Percentiles rank a stretch among this genome's conserved stretches.
phyloP scores from a whole-genome alignment of 192 early-diverging fungal species.

The Spizellomyces punctatus region DNA sequence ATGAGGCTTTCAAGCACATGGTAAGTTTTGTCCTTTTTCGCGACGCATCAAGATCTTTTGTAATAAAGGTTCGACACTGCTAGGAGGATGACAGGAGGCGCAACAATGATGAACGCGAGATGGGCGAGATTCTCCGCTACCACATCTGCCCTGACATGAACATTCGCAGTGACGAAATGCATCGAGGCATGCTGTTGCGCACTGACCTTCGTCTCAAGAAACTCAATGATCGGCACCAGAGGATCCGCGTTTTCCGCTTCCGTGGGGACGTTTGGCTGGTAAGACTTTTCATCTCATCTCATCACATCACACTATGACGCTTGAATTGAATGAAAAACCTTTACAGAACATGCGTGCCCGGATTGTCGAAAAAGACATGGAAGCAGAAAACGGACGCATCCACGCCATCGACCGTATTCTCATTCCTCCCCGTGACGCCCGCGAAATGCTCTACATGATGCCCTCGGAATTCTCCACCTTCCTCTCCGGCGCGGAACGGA shows the following conservation, averaged over 20 bases:
- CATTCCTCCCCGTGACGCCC: conserved; percentile 15
- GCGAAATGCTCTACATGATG: conserved; percentile 22
- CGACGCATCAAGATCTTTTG: too few species aligned
- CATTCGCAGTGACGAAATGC: conserved; percentile 17
- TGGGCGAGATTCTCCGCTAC: conserved; percentile 26
- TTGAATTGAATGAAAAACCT: neutral
- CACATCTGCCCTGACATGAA: conserved; percentile 36
- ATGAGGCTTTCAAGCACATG: conserved; percentile 29
- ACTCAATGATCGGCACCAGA: conserved; percentile 37
- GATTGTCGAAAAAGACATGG: conserved; percentile 16
- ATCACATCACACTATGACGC: neutral
- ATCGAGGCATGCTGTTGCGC: conserved; percentile 27
- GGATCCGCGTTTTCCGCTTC: conserved; percentile 34
- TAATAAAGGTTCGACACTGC: too few species aligned
- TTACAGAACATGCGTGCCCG: conserved; percentile 37
- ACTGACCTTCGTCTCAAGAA: conserved; percentile 27
- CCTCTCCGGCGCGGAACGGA: conserved; percentile 21
- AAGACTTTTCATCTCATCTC: conserved; percentile 16
- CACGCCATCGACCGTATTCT: conserved; percentile 34
- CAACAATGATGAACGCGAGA: neutral
- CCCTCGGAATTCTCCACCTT: conserved; percentile 38
- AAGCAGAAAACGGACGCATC: conserved; percentile 42
- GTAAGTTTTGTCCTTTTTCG: neutral
- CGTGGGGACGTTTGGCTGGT: conserved; percentile 25
- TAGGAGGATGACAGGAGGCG: too few species aligned